Evolutionary conservation across 768 basidiomycete species (phyloP).

Genomic region (Tephrocybe sp.): DNA sequence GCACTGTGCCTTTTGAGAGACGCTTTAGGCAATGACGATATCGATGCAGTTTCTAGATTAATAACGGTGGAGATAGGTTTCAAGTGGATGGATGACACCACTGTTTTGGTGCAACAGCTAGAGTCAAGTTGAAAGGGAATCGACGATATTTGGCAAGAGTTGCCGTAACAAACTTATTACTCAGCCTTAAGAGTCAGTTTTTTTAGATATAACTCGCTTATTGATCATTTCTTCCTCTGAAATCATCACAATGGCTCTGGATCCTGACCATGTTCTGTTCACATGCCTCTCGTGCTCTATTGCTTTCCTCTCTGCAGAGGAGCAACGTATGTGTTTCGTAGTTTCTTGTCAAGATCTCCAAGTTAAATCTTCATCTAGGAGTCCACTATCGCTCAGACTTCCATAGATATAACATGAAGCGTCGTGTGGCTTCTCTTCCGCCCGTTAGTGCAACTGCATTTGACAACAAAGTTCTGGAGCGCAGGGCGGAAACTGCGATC

Average conservation of each 20-base stretch:
- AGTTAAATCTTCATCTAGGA: slow-evolving; percentile 42
- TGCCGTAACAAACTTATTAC: slow-evolving; percentile 3
- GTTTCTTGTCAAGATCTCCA: slow-evolving; percentile 1
- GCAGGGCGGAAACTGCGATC: slow-evolving; percentile 73
- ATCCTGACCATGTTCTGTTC: slow-evolving; percentile 47
- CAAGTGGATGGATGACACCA: slow-evolving; percentile 63
- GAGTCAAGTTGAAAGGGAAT: not conserved
- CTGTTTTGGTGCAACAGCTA: slow-evolving; percentile 41
- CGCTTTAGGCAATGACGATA: slow-evolving; percentile 43
- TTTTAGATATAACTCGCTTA: not conserved
- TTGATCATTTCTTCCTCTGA: not conserved
- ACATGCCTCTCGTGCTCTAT: slow-evolving; percentile 93
- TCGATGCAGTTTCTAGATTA: slow-evolving; percentile 40
- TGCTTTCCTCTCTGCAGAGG: slow-evolving; percentile 78
- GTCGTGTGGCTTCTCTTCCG: slow-evolving; percentile 86
- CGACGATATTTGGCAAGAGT: slow-evolving; percentile 9
- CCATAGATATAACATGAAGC: slow-evolving; percentile 98
- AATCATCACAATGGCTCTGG: slow-evolving; percentile 26
- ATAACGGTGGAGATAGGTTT: slow-evolving; percentile 47
- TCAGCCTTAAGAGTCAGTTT: slow-evolving; percentile 4
- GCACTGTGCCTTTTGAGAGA: slow-evolving; percentile 44
- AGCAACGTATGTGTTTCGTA: slow-evolving; percentile 64
- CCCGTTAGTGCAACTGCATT: slow-evolving; percentile 79
- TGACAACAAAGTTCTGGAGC: slow-evolving; percentile 85
- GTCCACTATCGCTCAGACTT: slow-evolving; percentile 91